Base-by-base conservation (phyloP, 129 eudicot genomes). In the Daucus carota region DNA sequence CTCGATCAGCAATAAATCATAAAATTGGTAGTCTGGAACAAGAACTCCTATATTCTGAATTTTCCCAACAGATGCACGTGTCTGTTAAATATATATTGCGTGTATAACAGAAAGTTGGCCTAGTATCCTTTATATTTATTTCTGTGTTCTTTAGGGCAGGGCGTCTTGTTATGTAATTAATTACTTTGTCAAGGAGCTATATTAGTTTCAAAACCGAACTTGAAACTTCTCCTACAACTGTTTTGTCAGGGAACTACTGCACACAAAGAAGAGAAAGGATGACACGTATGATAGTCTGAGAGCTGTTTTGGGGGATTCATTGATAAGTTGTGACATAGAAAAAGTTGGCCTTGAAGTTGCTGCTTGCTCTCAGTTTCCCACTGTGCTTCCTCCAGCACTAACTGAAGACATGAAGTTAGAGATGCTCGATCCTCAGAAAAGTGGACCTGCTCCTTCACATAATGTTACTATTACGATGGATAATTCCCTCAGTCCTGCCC, bases 401-500 rank as follows among this genome's bases (percentile, higher is more conserved):
- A 77, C 90, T 4, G 96, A 91, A 73, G 93, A 86, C 63, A 81
- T 87, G 13, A 77, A 78, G 67, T 73, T 84, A 32, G 93, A 91
- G 79, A 81, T 77, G 84, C 79, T 77, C 5, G 83, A 85, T 45
- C 81, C 83, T n/a, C 72, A 79, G 33, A 77, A 50, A 44, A 73
- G 75, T 24, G 84, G 84, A 41, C 75, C 85, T n/a, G 31, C 42
- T 40, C 78, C 83, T 47, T 81, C 83, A 57, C 86, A 70, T 24
- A 70, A 70, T 70, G 74, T 70, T 41, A 38, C 74, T 50, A 70
- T 94, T 47, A 84, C 87, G 11, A 85, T 94, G 79, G 98, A 94
- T 76, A 91, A 94, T 86, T 86, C 83, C 40, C 87, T 94, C 65
- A 91, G 98, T 71, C 98, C 97, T 22, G 90, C 87, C 40, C 98